These are phyloP conservation scores for Candida sonorensis DNA, from an alignment of 805 yeast species.

Conservation along the genomic window DNA sequence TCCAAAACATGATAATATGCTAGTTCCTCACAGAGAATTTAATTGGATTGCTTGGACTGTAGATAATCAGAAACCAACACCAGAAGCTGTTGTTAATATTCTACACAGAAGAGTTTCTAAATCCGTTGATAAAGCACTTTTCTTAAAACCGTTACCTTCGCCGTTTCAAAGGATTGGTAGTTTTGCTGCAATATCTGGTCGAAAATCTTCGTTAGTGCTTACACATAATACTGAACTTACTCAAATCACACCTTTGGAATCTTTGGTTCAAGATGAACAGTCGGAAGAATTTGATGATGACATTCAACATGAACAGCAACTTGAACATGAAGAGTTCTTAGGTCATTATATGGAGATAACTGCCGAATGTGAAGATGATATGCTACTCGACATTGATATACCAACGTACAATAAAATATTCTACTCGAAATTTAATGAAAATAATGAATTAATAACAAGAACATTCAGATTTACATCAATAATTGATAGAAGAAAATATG, in stretches of 20 bases:
- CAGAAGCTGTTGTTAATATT: slow-evolving; percentile 34
- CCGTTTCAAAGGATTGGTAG: slow-evolving; percentile 23
- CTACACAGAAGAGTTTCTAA: slow-evolving; percentile 41
- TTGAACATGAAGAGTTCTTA: neutral
- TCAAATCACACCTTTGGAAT: no score
- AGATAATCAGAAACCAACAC: slow-evolving; percentile 25
- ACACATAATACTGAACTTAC: no score
- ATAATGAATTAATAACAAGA: slow-evolving; percentile 23
- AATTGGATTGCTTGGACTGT: slow-evolving; percentile 28
- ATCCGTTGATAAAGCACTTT: slow-evolving; percentile 30
- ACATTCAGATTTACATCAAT: slow-evolving; percentile 23
- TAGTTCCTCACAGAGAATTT: slow-evolving; percentile 5
- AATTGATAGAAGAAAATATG: slow-evolving; percentile 21
- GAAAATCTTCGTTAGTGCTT: slow-evolving; percentile 4
- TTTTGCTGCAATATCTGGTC: slow-evolving; percentile 17
- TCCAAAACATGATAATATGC: slow-evolving; percentile 2
- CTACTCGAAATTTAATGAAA: slow-evolving; percentile 18
- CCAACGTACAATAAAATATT: slow-evolving; percentile 23
- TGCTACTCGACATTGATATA: slow-evolving; percentile 12
- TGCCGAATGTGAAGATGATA: slow-evolving; percentile 2
- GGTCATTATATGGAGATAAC: neutral
- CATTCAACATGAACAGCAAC: no score
- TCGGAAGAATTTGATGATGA: slow-evolving; percentile 3
- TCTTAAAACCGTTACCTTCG: slow-evolving; percentile 12
- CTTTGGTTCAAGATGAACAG: slow-evolving; percentile 1